Conservation (phyloP, 768 basidiomycete species). For the Gloeostereum incarnatum region DNA sequence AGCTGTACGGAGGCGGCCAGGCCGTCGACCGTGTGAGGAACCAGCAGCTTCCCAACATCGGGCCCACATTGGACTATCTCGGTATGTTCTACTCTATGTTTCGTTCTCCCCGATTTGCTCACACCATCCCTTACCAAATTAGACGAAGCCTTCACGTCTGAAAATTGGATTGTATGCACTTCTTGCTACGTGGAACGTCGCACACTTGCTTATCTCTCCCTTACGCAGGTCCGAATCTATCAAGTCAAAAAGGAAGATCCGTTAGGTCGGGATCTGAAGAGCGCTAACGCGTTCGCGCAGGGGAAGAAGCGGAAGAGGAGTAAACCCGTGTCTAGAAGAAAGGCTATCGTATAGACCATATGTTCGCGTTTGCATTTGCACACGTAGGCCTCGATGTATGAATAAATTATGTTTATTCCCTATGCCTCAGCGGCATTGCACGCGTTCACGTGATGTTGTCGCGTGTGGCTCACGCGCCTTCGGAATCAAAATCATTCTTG, state of each 20-base stretch:
- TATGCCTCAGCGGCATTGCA: too few relatives aligned
- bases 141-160: constrained; percentile 98
- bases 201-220: constrained; percentile 3
- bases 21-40: constrained; percentile 84
- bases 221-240: constrained; percentile 75
- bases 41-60: constrained; percentile 67
- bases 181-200: background rate
- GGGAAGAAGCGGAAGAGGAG: constrained; percentile 87
- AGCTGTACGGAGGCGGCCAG: constrained; percentile 70
- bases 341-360: constrained; percentile 31
- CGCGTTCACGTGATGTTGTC: too few relatives aligned
- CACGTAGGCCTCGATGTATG: too few relatives aligned
- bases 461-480: too few relatives aligned
- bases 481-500: too few relatives aligned
- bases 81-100: constrained; percentile 38
- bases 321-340: constrained; percentile 58
- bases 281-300: constrained; percentile 71
- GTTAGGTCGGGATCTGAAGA: constrained; percentile 84
- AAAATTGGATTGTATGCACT: constrained; percentile 92
- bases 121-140: constrained; percentile 6
- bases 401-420: too few relatives aligned
- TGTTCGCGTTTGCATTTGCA: too few relatives aligned
- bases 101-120: constrained; percentile 1
- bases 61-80: constrained; percentile 81
- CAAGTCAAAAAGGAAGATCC: constrained; percentile 91